Evolutionary conservation across 2,329 filamentous ascomycete genomes (phyloP), one percentile per base, ranked within the genome.

Genomic region (Claviceps sp.): DNA sequence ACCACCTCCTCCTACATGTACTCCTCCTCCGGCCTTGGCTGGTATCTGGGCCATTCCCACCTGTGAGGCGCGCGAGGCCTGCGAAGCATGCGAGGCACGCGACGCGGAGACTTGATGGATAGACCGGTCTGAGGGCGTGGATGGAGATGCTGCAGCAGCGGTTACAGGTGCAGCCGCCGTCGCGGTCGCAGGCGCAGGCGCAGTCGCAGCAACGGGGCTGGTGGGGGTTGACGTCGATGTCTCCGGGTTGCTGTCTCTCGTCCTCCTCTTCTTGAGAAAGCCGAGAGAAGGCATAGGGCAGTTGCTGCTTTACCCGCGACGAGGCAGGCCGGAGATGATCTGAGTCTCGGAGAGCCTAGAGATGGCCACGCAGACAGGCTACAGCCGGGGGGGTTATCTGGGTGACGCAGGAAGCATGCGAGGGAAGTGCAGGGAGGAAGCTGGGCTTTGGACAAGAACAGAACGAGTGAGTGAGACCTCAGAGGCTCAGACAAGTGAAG

Each of bases 251-350:
- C 82, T 86, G 75, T 96, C 89, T 81, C 89, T 94, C 73, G 89
- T 95, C 80, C 89, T 85, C 80, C 95, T 95, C 81, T 95, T 97
- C 80, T 96, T 96, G 68, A 97, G 82, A 67, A 96, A 89, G 71
- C 88, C 88, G 76, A 96, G 80, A 70, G 81, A 87, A 83, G 90
- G 93, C 93, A 98, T 97, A 65, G 64, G 68, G 43, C 47, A 52
- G 46, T 37, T 59, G 50, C 46, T 56, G 52, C 51, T 55, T 49
- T 44, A 46, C 50, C 46, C 51, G 53, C 50, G 36, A 50, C 22
- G 44, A 51, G 47, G 50, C 47, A 44, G 52, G 44, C 36, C 40
- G 45, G 22, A 37, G 22, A 40, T 46, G 37, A 45, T 34, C 29
- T 34, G 29, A 26, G 29, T 39, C 49, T 34, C 29, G 29, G 29